phyloP scores from a whole-genome alignment of 345 rosid genomes.

The Clarkia xantiana region DNA sequence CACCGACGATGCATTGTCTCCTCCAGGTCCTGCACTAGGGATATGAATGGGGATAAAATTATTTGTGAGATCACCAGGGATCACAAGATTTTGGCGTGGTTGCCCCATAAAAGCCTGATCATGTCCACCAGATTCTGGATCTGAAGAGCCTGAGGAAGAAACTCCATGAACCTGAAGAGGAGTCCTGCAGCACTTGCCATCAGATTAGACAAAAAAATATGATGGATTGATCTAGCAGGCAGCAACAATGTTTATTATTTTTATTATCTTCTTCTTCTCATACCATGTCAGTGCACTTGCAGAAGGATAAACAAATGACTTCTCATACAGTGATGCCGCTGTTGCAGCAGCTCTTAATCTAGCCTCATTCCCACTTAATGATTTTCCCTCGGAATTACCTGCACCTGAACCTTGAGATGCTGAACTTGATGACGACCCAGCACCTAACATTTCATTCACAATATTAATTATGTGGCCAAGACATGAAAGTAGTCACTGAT shows the following conservation, averaged over 20 bases:
- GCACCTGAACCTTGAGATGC: constrained; percentile 20
- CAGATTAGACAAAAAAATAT: too few species aligned
- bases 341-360: constrained; percentile 74
- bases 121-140: constrained; percentile 17
- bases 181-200: constrained; percentile 7
- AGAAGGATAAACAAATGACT: constrained; percentile 70
- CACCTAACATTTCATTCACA: too few species aligned
- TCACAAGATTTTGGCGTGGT: too few species aligned
- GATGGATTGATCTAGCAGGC: too few species aligned
- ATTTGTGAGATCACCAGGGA: too few species aligned
- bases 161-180: constrained; percentile 11
- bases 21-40: constrained; percentile 13
- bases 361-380: constrained; percentile 53
- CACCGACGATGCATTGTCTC: constrained; percentile 18
- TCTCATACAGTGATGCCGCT: constrained; percentile 75
- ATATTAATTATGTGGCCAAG: too few species aligned
- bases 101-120: constrained; percentile 7
- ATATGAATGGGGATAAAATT: neutral
- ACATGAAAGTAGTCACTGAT: too few species aligned
- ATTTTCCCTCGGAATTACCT: constrained; percentile 12
- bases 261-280: constrained; percentile 7
- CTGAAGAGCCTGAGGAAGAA: constrained; percentile 1
- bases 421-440: too few species aligned
- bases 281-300: constrained; percentile 57
- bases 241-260: too few species aligned